These are phyloP conservation scores for Barbarea vulgaris DNA, from an alignment of 345 rosid species.

Conservation along the genomic window DNA sequence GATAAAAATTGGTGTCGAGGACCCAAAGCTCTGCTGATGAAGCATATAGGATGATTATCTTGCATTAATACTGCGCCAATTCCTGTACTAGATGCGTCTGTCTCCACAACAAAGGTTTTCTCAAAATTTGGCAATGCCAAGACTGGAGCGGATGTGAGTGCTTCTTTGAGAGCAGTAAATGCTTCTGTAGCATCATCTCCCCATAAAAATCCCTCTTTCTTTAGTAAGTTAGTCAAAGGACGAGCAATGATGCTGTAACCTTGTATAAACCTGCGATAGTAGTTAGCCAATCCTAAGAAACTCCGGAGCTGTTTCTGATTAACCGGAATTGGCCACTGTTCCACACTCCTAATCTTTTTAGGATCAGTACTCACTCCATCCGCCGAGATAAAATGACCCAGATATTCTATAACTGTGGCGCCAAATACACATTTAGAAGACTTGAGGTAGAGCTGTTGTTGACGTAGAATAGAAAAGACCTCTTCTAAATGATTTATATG, in stretches of 20 bases:
- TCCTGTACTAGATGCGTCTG: not conserved
- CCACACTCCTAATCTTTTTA: too few relatives aligned
- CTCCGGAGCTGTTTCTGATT: too few relatives aligned
- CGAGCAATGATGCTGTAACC: too few relatives aligned
- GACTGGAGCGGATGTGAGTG: not conserved
- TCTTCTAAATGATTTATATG: not conserved
- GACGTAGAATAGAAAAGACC: not conserved
- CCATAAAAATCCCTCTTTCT: too few relatives aligned
- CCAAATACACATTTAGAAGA: not conserved
- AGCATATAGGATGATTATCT: not conserved
- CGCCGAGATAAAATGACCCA: not conserved
- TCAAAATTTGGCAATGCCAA: not conserved
- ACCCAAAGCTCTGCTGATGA: too few relatives aligned
- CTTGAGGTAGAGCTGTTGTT: not conserved
- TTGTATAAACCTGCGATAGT: too few relatives aligned
- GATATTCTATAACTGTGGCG: not conserved
- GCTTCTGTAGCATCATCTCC: too few relatives aligned
- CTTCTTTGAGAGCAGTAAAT: not conserved
- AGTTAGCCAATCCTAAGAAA: too few relatives aligned
- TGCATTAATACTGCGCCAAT: not conserved
- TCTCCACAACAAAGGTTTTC: not conserved
- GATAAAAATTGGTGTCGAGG: too few relatives aligned
- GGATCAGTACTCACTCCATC: not conserved
- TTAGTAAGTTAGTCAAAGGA: too few relatives aligned
- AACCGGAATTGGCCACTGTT: too few relatives aligned